Percentiles rank a stretch among this genome's conserved stretches.
Conservation (phyloP, 768 basidiomycete genomes). For the Pisolithus marmoratus region DNA sequence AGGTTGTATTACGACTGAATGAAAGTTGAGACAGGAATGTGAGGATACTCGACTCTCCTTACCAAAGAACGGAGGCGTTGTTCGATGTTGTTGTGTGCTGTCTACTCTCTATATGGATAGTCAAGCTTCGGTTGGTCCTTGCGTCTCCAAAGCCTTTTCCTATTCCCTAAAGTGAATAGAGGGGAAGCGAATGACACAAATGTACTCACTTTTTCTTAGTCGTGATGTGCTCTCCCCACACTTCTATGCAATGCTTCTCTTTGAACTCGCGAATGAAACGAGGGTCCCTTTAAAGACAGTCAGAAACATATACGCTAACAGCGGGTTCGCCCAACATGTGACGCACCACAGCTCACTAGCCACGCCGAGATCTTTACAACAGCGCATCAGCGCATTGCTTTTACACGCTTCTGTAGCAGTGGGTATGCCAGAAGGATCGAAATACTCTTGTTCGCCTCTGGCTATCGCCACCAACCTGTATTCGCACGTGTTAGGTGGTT, state of each 20-base stretch:
- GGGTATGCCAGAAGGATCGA: slow-evolving; percentile 83
- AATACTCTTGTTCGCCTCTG: slow-evolving; percentile 95
- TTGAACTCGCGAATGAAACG: slow-evolving; percentile 95
- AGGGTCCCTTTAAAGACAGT: slow-evolving; percentile 67
- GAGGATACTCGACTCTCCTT: too few relatives aligned
- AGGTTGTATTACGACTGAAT: too few relatives aligned
- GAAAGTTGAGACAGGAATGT: too few relatives aligned
- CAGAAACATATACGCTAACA: not conserved
- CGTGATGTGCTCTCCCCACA: slow-evolving; percentile 76
- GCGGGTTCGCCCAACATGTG: not conserved
- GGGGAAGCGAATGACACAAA: not conserved
- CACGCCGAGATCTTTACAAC: slow-evolving; percentile 93
- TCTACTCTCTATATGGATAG: slow-evolving; percentile 81
- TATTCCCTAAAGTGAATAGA: slow-evolving; percentile 26
- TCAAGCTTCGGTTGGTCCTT: slow-evolving; percentile 81
- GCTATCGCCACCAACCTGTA: slow-evolving; percentile 82
- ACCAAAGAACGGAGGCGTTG: not conserved
- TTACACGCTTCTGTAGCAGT: slow-evolving; percentile 95
- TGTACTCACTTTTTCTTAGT: slow-evolving; percentile 85
- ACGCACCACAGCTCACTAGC: slow-evolving; percentile 92
- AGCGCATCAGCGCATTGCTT: slow-evolving; percentile 95
- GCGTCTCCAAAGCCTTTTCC: slow-evolving; percentile 88
- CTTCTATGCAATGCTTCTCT: slow-evolving; percentile 71
- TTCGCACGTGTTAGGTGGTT: not conserved
- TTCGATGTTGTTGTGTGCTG: not conserved